Evolutionary conservation across 441 rosid species (phyloP), one percentile per base, ranked within the genome.

Genomic region (Euphorbia corollata): DNA sequence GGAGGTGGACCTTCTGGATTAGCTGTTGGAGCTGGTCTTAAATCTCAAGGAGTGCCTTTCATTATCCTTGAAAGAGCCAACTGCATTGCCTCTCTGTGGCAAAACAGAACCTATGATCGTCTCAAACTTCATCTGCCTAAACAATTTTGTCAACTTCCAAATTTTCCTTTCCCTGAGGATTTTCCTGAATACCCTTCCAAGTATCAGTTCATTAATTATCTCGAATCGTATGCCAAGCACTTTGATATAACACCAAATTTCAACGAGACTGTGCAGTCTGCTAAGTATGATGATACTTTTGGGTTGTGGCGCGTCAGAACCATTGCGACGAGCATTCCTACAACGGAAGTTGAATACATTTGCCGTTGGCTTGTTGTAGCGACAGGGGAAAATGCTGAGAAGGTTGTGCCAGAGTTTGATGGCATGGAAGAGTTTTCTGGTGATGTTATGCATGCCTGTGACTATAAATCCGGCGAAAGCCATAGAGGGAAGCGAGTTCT

Each of bases 281-380:
- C 79, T 4, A 63, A 61, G 71, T 76, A 68, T 32, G 76, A 76
- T 61, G 68, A 64, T 39, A 65, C 66, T 13, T 51, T 63, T n/a
- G 74, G 79, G 4, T 61, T 69, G 38, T 76, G 79, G 79, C 59
- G 74, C 20, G 76, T 76, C 4, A 76, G 59, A 38, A 68, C 68
- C n/a, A 43, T 68, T 19, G 65, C 74, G 24, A 61, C 71, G 4
- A 45, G 36, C 0, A 53, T 63, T n/a, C 5, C 47, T 34, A 71
- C 54, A 6, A 23, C 61, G 9, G 79, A 76, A 36, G 20, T 60
- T n/a, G 71, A 76, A 68, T 76, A 76, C 71, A 69, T 72, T 20
- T 72, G 76, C 74, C 63, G 76, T 43, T 76, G 74, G 76, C 53
- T 76, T 5, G 76, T 76, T 50, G 79, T 69, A 19, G 79, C 79